These are phyloP conservation scores for Triangularia verruculosa DNA, from an alignment of 2,329 filamentous ascomycete species.

Conservation along the genomic window DNA sequence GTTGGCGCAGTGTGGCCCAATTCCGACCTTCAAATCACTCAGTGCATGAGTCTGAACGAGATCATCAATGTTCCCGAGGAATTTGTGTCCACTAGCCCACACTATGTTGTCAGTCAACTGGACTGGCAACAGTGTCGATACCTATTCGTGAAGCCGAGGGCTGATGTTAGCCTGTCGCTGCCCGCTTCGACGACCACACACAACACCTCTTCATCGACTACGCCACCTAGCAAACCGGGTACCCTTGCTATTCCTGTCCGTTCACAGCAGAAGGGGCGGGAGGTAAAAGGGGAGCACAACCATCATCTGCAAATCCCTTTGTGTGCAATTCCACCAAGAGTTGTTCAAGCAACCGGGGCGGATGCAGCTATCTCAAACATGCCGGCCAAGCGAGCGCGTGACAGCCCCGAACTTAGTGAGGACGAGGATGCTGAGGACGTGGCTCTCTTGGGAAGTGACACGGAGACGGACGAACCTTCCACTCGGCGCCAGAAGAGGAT, in stretches of 20 bases:
- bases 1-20: conserved; percentile 48
- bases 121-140: conserved; percentile 93
- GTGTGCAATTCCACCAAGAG: conserved; percentile 33
- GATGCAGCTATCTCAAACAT: not conserved
- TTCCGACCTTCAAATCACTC: conserved; percentile 58
- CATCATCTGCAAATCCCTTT: conserved; percentile 33
- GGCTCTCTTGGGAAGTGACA: not conserved
- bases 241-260: not conserved
- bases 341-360: not conserved
- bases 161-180: not conserved
- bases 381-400: conserved; percentile 9
- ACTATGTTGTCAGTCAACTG: conserved; percentile 69
- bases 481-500: not conserved
- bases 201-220: not conserved
- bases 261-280: conserved; percentile 21
- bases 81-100: conserved; percentile 55
- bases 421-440: conserved; percentile 36
- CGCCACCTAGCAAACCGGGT: not conserved
- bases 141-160: conserved; percentile 55
- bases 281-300: conserved; percentile 17
- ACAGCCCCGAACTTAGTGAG: conserved; percentile 40
- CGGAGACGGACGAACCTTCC: not conserved
- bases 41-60: conserved; percentile 75
- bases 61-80: conserved; percentile 70
- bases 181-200: not conserved